Percentiles rank a stretch among this genome's conserved stretches.
phyloP scores from a whole-genome alignment of 225 moss, liverwort and hornwort genomes.

The Marchantia polymorpha region DNA sequence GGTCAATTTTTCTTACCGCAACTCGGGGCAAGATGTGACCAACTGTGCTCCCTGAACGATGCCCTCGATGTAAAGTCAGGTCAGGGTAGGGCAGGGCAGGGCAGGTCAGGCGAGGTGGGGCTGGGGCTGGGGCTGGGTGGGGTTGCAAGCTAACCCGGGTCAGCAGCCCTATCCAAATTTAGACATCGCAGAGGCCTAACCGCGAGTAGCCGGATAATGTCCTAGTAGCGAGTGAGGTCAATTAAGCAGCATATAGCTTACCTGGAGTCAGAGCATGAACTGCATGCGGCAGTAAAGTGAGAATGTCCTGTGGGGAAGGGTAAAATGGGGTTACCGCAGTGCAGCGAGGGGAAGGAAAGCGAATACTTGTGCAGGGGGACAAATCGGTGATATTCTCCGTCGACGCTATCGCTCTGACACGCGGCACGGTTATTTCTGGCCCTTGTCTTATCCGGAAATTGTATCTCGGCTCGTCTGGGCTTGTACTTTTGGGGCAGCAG shows the following conservation, averaged over 20 bases:
- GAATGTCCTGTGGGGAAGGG: neutral
- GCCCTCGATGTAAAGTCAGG: neutral
- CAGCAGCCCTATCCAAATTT: neutral
- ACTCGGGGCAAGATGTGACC: neutral
- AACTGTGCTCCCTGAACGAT: neutral
- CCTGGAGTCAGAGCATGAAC: neutral
- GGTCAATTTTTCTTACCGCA: neutral
- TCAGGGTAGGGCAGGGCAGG: no score
- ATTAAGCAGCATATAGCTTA: neutral
- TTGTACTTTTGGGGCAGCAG: neutral
- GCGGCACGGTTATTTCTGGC: neutral
- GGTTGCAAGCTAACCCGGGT: neutral
- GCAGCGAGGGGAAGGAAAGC: neutral
- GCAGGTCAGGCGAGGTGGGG: neutral
- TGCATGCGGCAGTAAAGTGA: neutral
- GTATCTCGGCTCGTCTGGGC: neutral
- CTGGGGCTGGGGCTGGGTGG: neutral
- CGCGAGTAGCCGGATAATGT: neutral
- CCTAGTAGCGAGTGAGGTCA: neutral
- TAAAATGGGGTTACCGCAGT: neutral
- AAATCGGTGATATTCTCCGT: neutral
- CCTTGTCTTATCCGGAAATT: neutral
- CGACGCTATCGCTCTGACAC: neutral
- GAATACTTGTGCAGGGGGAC: no score
- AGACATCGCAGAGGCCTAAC: neutral